Conservation (phyloP, 192 early-diverging fungal species). For the Coemansia sp. region DNA sequence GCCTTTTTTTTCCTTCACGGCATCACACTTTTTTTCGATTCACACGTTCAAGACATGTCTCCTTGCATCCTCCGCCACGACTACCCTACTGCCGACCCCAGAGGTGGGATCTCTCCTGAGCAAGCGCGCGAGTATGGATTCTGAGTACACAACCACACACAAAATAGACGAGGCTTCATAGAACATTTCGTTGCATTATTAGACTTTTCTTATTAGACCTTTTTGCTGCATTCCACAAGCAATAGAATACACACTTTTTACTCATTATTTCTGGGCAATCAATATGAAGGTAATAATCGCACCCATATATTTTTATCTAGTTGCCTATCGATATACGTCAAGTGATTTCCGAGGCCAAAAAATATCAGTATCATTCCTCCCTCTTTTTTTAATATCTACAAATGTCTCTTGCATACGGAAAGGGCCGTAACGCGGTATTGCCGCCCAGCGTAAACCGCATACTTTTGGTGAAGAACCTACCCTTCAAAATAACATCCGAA, state of each 20-base stretch:
- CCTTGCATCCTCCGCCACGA: constrained; percentile 23
- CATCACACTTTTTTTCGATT: background rate
- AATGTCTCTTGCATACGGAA: constrained; percentile 51
- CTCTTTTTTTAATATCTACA: background rate
- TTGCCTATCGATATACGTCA: background rate
- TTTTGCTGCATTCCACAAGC: background rate
- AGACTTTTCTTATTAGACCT: background rate
- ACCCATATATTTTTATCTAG: background rate
- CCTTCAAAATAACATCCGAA: constrained; percentile 95
- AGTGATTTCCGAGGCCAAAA: background rate
- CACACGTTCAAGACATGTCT: constrained; percentile 10
- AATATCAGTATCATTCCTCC: background rate
- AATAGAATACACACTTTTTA: background rate
- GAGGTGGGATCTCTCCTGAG: constrained; percentile 20
- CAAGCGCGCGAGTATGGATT: constrained; percentile 27
- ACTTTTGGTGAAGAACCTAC: constrained; percentile 92
- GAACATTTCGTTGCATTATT: background rate
- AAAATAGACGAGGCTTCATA: background rate
- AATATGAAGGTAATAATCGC: too few species aligned
- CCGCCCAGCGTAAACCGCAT: constrained; percentile 95
- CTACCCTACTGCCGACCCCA: constrained; percentile 39
- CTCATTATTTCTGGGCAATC: background rate
- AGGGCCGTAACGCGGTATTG: constrained; percentile 66
- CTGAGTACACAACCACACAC: background rate
- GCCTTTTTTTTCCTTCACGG: background rate